phyloP scores from a whole-genome alignment of 2,329 filamentous ascomycete species.

The Clonostachys solani region DNA sequence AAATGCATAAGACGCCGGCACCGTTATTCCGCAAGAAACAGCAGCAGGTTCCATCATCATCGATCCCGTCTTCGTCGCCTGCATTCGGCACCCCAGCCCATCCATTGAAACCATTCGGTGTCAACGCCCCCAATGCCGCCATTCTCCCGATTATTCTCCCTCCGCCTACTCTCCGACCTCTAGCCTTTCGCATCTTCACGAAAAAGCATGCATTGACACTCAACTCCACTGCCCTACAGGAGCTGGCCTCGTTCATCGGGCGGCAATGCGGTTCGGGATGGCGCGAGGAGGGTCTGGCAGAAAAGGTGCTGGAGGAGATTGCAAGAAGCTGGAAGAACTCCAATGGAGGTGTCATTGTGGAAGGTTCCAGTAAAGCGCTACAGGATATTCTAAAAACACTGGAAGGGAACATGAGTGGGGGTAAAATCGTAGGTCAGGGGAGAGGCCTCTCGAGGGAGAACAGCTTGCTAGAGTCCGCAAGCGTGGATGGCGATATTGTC shows the following conservation, averaged over 20 bases:
- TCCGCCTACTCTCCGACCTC: conserved; percentile 77
- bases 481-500: conserved; percentile 41
- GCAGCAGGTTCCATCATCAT: conserved; percentile 38
- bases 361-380: conserved; percentile 71
- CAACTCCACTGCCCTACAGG: conserved; percentile 79
- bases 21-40: conserved; percentile 29
- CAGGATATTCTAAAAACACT: conserved; percentile 79
- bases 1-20: conserved; percentile 32
- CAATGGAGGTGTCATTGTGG: conserved; percentile 86
- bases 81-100: conserved; percentile 85
- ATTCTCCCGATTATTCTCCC: conserved; percentile 89
- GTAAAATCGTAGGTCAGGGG: conserved; percentile 54
- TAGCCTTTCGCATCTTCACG: conserved; percentile 93
- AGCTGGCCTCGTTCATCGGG: conserved; percentile 84
- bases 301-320: conserved; percentile 87
- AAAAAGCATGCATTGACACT: conserved; percentile 96
- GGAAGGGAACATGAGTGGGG: conserved; percentile 87
- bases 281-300: conserved; percentile 91
- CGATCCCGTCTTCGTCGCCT: conserved; percentile 82
- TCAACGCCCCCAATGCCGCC: conserved; percentile 49
- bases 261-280: conserved; percentile 93
- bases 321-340: conserved; percentile 89
- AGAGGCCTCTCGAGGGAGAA: conserved; percentile 48
- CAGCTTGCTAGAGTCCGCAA: conserved; percentile 56
- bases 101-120: conserved; percentile 63